These are phyloP conservation scores for Antitrichia curtipendula DNA, from an alignment of 225 moss, liverwort and hornwort genomes.

Conservation along the genomic window DNA sequence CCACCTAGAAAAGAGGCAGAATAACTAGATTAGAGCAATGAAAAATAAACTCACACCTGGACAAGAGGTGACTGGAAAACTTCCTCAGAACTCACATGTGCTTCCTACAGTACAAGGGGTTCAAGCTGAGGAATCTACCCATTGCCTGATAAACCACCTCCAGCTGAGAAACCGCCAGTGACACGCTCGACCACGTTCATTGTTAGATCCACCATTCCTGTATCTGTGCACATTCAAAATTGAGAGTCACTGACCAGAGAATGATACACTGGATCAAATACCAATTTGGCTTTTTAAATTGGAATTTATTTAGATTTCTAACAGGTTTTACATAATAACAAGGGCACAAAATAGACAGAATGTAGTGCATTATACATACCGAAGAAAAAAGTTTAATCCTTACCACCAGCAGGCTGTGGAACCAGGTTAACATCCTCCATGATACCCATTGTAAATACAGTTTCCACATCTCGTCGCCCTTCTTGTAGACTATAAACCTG, in stretches of 20 bases:
- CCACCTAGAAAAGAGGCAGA: not conserved
- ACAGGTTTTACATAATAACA: not conserved
- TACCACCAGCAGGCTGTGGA: slow-evolving; percentile 98
- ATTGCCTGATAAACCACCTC: slow-evolving; percentile 98
- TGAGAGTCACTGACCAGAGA: not conserved
- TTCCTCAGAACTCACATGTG: not conserved
- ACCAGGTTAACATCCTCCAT: slow-evolving; percentile 99
- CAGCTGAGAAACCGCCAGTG: slow-evolving; percentile 96
- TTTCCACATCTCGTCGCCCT: slow-evolving; percentile 89
- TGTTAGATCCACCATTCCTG: slow-evolving; percentile 97
- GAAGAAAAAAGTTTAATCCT: not conserved
- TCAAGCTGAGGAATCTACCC: slow-evolving; percentile 44
- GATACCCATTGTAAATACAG: slow-evolving; percentile 98
- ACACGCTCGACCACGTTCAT: slow-evolving; percentile 99
- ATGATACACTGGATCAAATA: not conserved
- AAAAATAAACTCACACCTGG: not conserved
- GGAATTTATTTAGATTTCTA: not conserved
- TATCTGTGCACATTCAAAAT: slow-evolving; percentile 39
- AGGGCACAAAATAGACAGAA: not conserved
- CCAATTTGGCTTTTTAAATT: not conserved
- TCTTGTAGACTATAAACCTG: slow-evolving; percentile 99
- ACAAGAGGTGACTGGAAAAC: not conserved
- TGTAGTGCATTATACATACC: not conserved
- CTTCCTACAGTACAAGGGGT: not conserved
- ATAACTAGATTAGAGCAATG: not conserved